phyloP scores from a whole-genome alignment of 495 filamentous ascomycete species.

The Penicillium samsonianum region DNA sequence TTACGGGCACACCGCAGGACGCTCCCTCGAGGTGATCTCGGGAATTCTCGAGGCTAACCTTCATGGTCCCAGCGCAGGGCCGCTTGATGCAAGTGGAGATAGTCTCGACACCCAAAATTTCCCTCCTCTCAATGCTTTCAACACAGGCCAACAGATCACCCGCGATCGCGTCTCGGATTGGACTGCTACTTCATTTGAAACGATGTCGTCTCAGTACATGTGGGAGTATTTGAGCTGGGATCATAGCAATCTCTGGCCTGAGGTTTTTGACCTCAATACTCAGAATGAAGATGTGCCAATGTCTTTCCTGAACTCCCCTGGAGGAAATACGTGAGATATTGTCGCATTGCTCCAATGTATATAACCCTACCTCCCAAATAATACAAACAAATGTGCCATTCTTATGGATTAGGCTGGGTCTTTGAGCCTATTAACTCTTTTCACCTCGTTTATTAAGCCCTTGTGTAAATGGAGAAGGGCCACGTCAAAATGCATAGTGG shows the following conservation, averaged over 20 bases:
- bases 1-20: conserved; percentile 64
- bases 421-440: neutral
- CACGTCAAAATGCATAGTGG: neutral
- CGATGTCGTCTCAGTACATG: conserved; percentile 25
- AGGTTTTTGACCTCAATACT: neutral
- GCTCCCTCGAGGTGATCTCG: conserved; percentile 62
- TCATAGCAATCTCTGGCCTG: conserved; percentile 26
- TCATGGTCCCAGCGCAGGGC: neutral
- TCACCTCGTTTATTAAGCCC: no score
- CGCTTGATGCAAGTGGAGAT: conserved; percentile 11
- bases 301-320: conserved; percentile 9
- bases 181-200: conserved; percentile 20
- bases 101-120: neutral
- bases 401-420: neutral
- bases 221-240: conserved; percentile 36
- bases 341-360: neutral
- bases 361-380: neutral
- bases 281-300: conserved; percentile 5
- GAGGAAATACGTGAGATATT: neutral
- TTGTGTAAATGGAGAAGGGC: neutral
- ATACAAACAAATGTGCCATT: neutral
- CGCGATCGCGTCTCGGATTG: conserved; percentile 15
- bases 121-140: neutral
- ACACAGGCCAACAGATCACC: conserved; percentile 3
- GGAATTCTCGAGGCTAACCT: conserved; percentile 60